A percentile compares a stretch with the other conserved stretches of the same genome.
phyloP scores from a whole-genome alignment of 805 yeast species.

The Debaryomyces castellii region DNA sequence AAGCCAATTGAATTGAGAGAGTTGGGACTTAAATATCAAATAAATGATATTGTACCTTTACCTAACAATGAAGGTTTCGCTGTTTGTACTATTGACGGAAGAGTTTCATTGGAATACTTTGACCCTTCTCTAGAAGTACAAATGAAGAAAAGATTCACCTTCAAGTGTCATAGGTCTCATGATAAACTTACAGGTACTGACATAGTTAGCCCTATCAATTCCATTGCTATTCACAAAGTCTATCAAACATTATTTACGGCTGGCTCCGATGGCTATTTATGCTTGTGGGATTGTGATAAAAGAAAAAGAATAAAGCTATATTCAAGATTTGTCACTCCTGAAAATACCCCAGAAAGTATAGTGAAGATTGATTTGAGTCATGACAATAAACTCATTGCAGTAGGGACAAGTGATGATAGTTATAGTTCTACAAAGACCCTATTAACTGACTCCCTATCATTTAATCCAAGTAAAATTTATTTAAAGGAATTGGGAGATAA shows the following conservation, averaged over 20 bases:
- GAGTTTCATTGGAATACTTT: constrained; percentile 72
- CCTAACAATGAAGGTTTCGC: constrained; percentile 61
- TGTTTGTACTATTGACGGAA: constrained; percentile 75
- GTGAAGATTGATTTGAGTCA: constrained; percentile 19
- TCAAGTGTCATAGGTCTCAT: constrained; percentile 69
- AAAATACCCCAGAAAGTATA: constrained; percentile 20
- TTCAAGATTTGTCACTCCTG: constrained; percentile 22
- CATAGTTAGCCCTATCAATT: constrained; percentile 53
- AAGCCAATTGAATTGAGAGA: constrained; percentile 53
- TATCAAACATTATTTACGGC: constrained; percentile 46
- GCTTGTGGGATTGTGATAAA: constrained; percentile 50
- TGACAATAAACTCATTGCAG: constrained; percentile 24
- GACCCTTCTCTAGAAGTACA: constrained; percentile 45
- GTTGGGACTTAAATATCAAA: constrained; percentile 67
- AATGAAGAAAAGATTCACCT: constrained; percentile 60
- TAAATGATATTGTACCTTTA: constrained; percentile 53
- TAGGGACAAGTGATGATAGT: constrained; percentile 44
- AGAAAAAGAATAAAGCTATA: constrained; percentile 45
- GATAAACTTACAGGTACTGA: constrained; percentile 43
- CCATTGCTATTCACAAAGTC: constrained; percentile 40
- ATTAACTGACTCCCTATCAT: constrained; percentile 5
- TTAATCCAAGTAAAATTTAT: constrained; percentile 21
- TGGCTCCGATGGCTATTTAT: constrained; percentile 51
- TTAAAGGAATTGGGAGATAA: constrained; percentile 7
- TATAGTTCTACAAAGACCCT: constrained; percentile 24